Conservation (phyloP, 441 rosid genomes). For the Euphorbia schlechtendalii region DNA sequence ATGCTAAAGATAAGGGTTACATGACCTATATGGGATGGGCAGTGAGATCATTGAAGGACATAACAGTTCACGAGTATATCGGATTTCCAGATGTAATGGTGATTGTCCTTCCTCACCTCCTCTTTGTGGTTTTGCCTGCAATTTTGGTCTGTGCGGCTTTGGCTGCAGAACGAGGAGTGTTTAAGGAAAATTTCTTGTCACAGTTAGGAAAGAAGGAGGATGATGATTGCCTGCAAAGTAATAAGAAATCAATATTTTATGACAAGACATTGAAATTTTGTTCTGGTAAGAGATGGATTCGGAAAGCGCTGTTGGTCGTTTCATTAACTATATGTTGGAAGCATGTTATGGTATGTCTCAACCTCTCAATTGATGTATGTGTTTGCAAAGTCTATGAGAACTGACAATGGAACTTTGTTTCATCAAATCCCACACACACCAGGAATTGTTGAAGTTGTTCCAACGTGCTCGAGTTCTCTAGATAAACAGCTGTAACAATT, state of each 20-base stretch:
- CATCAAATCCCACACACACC: not conserved
- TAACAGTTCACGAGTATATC: constrained; percentile 38
- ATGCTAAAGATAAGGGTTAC: constrained; percentile 43
- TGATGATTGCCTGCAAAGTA: constrained; percentile 31
- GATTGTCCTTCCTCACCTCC: constrained; percentile 70
- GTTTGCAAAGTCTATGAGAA: not conserved
- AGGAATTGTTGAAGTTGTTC: too few relatives aligned
- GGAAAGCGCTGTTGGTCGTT: constrained; percentile 47
- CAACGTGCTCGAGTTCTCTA: too few relatives aligned
- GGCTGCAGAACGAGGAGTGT: constrained; percentile 60
- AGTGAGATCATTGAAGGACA: constrained; percentile 28
- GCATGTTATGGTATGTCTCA: constrained; percentile 56
- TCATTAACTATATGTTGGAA: constrained; percentile 65
- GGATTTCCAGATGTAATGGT: constrained; percentile 85
- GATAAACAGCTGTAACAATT: not conserved
- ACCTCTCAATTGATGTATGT: too few relatives aligned
- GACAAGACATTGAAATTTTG: constrained; percentile 24
- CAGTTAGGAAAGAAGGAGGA: constrained; percentile 61
- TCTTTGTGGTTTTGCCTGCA: constrained; percentile 58
- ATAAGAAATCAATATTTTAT: constrained; percentile 21
- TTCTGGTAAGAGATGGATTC: constrained; percentile 37
- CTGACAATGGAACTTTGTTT: not conserved
- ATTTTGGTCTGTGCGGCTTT: constrained; percentile 44
- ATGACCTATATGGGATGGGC: constrained; percentile 92
- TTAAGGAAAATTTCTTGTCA: constrained; percentile 45